Conservation (phyloP, 2,329 filamentous ascomycete species). For the Claviceps purpurea region DNA sequence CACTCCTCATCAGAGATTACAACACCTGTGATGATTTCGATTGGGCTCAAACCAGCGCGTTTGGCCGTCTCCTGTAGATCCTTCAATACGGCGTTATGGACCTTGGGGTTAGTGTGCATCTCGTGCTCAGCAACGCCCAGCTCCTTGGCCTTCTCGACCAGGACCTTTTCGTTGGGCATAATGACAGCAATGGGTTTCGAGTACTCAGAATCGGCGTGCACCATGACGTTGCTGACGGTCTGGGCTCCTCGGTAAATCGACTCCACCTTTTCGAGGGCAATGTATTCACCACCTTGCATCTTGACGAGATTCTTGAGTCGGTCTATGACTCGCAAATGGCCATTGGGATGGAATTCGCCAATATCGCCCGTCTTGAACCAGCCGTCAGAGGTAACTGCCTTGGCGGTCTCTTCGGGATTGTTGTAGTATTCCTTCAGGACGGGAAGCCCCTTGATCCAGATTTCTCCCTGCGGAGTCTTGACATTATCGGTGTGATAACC, state of each 20-base stretch:
- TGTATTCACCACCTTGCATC: constrained; percentile 90
- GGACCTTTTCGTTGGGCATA: constrained; percentile 49
- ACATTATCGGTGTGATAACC: constrained; percentile 60
- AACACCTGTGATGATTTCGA: constrained; percentile 65
- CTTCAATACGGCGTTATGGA: constrained; percentile 49
- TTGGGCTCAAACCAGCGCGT: constrained; percentile 50
- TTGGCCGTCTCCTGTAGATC: constrained; percentile 53
- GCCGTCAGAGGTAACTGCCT: constrained; percentile 65
- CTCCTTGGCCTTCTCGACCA: constrained; percentile 45
- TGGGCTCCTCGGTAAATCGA: constrained; percentile 71
- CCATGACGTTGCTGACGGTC: constrained; percentile 76
- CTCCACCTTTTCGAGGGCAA: constrained; percentile 91
- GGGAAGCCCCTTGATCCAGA: constrained; percentile 69
- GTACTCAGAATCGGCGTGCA: constrained; percentile 65
- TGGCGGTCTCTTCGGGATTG: constrained; percentile 72
- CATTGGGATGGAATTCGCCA: constrained; percentile 70
- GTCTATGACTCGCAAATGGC: constrained; percentile 79
- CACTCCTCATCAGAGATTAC: constrained; percentile 77
- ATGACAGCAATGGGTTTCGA: constrained; percentile 74
- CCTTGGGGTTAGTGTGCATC: constrained; percentile 53
- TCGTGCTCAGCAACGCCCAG: constrained; percentile 52
- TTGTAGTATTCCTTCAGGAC: constrained; percentile 72
- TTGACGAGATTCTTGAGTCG: constrained; percentile 98
- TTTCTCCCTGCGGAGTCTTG: constrained; percentile 76
- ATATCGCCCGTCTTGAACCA: constrained; percentile 98